Evolutionary conservation across 75 land plant genomes (phyloP).

Genomic region (Pinus taeda): DNA sequence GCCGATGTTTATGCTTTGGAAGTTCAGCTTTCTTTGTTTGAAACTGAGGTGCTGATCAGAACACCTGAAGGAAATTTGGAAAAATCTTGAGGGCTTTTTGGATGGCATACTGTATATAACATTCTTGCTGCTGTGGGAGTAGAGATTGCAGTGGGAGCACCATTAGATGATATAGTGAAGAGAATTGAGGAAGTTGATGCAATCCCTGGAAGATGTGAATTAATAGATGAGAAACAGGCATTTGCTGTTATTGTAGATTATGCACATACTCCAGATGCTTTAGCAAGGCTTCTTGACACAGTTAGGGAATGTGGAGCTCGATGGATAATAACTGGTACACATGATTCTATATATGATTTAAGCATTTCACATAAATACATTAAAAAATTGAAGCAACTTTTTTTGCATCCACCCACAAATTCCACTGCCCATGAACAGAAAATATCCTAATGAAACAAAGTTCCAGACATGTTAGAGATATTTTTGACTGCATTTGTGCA

Average conservation of each 20-base stretch:
- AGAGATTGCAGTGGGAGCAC: slow-evolving; percentile 83
- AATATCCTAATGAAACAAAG: too few species aligned
- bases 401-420: not conserved
- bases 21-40: slow-evolving; percentile 72
- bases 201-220: slow-evolving; percentile 88
- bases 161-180: slow-evolving; percentile 79
- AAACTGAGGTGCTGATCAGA: slow-evolving; percentile 71
- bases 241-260: slow-evolving; percentile 96
- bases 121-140: slow-evolving; percentile 81
- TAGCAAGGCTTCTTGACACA: slow-evolving; percentile 86
- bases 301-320: slow-evolving; percentile 81
- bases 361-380: slow-evolving; percentile 2
- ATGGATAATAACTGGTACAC: slow-evolving; percentile 86
- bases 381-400: not conserved
- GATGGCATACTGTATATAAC: slow-evolving; percentile 74
- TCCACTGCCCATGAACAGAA: too few species aligned
- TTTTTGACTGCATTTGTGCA: too few species aligned
- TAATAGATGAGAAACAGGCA: slow-evolving; percentile 97
- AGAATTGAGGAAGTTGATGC: slow-evolving; percentile 90
- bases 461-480: too few species aligned
- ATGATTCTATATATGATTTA: not conserved
- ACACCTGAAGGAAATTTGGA: slow-evolving; percentile 78
- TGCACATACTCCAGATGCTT: slow-evolving; percentile 86
- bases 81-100: slow-evolving; percentile 85
- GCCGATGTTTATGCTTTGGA: slow-evolving; percentile 75